Evolutionary conservation across 768 basidiomycete genomes (phyloP), one percentile per base, ranked within the genome.

Genomic region (Saitozyma podzolica): DNA sequence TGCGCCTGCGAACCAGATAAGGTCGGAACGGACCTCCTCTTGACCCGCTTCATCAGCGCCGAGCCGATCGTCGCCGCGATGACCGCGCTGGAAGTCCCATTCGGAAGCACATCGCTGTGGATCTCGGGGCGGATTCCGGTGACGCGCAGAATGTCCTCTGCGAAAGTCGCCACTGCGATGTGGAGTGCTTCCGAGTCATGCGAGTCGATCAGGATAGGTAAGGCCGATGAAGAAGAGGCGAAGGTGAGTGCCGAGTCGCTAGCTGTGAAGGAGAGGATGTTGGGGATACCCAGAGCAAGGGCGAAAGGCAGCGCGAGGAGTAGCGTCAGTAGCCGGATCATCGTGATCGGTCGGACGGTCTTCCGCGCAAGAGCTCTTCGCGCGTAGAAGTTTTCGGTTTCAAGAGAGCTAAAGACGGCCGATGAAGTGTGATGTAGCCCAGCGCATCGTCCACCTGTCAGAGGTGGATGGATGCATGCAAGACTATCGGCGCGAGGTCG

Each of bases 141-240:
- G 45, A 89, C 86, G 45, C 82, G 80, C 61, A 84, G 72, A 45
- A 89, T 85, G 72, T 89, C 88, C 17, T 81, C 73, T 5, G 81
- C 84, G 67, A 89, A 87, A 71, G 86, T 85, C 8, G 80, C 66
- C 4, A 85, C 86, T 6, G 85, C 86, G 42, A 63, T 59, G 40
- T 64, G 68, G 9, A 66, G 41, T 13, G 68, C 65, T 13, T 54
- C 45, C 11, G 58, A 39, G 47, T 54, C 58, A 5, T 49, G 17
- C 14, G 68, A 58, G 29, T 63, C 58, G 49, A 65, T 52, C 19
- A 66, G 29, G n/a, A 69, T 58, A 3, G 62, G 62, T 37, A 42
- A 16, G 13, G 43, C 53, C 19, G 20, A 20, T 39, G 7, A 8
- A 5, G 29, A 16, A n/a, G 54, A 51, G 11, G 58, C 58, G 8